Evolutionary conservation across 2,329 filamentous ascomycete genomes (phyloP), one percentile per base, ranked within the genome.

Genomic region (Pestalotiopsis sp.): DNA sequence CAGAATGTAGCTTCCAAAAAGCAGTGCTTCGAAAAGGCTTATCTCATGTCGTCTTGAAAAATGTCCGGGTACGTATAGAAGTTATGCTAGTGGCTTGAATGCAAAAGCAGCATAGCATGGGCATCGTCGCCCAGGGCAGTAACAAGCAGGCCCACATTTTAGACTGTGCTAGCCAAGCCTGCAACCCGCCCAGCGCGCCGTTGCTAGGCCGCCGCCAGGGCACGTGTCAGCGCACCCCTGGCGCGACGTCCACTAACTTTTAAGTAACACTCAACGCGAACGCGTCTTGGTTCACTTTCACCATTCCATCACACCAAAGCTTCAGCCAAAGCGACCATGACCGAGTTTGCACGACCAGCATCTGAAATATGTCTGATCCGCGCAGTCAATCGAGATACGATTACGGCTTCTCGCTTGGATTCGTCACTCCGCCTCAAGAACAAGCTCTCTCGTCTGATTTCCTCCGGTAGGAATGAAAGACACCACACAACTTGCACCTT

Each of bases 401-500:
- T 58, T 69, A 65, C 61, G 65, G 67, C 70, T 69, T 52, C 69
- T 62, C 65, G 68, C 66, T 68, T 65, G 64, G 66, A 70, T 59
- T 61, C 68, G 67, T 71, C 70, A 67, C 68, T 72, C 69, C 56
- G 71, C 71, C 66, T 72, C 74, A 75, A 69, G 66, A 73, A 59
- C 74, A 79, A 79, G 76, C 80, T 85, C 85, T 86, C 86, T 88
- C 84, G 81, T 76, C 73, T 64, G 73, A 71, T 71, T 72, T 67
- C 69, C 77, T 77, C 72, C 67, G 59, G 49, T 67, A 52, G 69
- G 74, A 76, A 76, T 75, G 71, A 67, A 31, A 12, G 72, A 71
- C 61, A 70, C 68, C 71, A 82, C 81, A 82, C 41, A 78, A 76
- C 81, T 84, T 86, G 92, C 93, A 92, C 87, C 83, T 84, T 12